Evolutionary conservation across 305 asterid species (phyloP), one percentile per base, ranked within the genome.

Genomic region (Fraxinus floribunda): DNA sequence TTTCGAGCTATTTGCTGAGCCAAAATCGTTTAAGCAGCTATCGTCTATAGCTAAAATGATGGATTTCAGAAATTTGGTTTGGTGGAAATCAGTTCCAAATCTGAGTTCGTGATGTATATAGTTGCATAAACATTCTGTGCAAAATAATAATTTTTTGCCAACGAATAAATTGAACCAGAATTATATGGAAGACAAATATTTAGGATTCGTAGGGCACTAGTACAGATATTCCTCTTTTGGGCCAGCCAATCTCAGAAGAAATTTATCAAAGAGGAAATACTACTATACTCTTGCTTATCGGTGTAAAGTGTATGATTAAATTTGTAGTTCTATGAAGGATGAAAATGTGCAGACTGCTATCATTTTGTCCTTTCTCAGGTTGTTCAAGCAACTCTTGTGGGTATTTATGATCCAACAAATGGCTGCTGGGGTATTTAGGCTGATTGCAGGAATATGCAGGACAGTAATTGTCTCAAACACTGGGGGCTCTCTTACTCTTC

Each of bases 401-500:
- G 75, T 85, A 22, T 88, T 89, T 80, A 83, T 89, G 82, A 86
- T 89, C 85, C 94, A 90, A 84, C 94, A 90, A 77, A 86, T 89
- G 94, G 92, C 92, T 49, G 87, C 88, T 4, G 94, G 91, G 75
- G 26, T 85, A 68, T 89, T 89, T 78, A 89, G 92, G 84, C 79
- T 89, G 39, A 90, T 88, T 24, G 89, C 92, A 22, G 90, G 87
- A 36, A 35, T 85, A 18, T 90, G 92, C 83, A 88, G 91, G 83
- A 89, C 90, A 2, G 88, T 88, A 92, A 86, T 88, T 62, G 83
- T 90, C 72, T 89, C 94, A 39, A 89, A 88, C 85, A 89, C 90
- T 0, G 91, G 92, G 76, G 94, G 94, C 78, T 82, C 92, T 76
- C 88, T 89, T 8, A 82, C 87, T 34, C 90, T 89, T 73, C 84